Percentiles rank a stretch among this genome's conserved stretches.
Evolutionary conservation across 495 filamentous ascomycete genomes (phyloP).

Genomic region (Penicillium chermesinum): DNA sequence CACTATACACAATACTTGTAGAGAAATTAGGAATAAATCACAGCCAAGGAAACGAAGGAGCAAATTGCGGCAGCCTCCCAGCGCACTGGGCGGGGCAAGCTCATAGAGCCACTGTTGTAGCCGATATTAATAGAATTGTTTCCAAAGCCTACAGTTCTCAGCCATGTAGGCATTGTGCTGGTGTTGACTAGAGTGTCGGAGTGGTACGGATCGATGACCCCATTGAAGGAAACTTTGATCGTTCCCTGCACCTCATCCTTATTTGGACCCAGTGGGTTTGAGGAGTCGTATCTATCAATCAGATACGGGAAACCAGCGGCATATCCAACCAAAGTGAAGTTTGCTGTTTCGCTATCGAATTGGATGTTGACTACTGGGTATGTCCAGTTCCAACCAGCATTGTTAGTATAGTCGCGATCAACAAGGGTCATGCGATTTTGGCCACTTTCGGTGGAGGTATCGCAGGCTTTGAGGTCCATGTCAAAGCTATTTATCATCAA

Average conservation of each 20-base stretch:
- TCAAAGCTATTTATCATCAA: neutral
- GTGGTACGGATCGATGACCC: conserved; percentile 13
- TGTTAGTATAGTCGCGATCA: neutral
- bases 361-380: conserved; percentile 2
- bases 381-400: conserved; percentile 6
- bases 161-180: conserved; percentile 8
- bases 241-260: conserved; percentile 9
- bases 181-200: conserved; percentile 10
- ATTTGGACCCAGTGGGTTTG: too few relatives aligned
- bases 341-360: conserved; percentile 11
- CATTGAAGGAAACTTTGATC: conserved; percentile 7
- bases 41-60: neutral
- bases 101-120: neutral
- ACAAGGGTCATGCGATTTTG: neutral
- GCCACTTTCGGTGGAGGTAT: neutral
- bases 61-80: neutral
- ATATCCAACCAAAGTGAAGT: conserved; percentile 12
- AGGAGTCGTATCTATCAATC: neutral
- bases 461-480: conserved; percentile 4
- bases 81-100: neutral
- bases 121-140: conserved; percentile 17
- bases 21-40: neutral
- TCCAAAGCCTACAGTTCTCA: conserved; percentile 9
- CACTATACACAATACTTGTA: too few relatives aligned
- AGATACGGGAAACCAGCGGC: neutral